A percentile compares a stretch with the other conserved stretches of the same genome.
Conservation (phyloP, 176 grass and related monocot genomes). For the bread wheat (Triticum aestivum) region DNA sequence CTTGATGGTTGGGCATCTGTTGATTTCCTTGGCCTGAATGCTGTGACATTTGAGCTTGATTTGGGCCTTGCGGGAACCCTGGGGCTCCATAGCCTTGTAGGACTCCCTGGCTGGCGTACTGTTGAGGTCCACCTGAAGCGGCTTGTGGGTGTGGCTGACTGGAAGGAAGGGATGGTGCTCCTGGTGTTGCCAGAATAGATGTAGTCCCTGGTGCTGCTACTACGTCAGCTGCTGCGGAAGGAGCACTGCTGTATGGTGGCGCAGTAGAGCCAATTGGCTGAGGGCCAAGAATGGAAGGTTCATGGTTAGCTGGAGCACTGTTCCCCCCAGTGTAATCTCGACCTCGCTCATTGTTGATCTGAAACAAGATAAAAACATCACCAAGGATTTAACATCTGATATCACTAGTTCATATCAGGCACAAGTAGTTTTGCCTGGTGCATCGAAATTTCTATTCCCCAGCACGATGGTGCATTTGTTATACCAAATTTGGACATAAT, state of each 20-base stretch:
- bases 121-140: slow-evolving; percentile 26
- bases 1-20: slow-evolving; percentile 45
- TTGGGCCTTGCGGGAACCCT: slow-evolving; percentile 37
- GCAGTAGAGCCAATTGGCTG: slow-evolving; percentile 38
- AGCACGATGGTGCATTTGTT: background rate
- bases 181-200: slow-evolving; percentile 9
- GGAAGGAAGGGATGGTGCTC: slow-evolving; percentile 22
- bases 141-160: slow-evolving; percentile 32
- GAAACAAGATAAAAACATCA: slow-evolving; percentile 28
- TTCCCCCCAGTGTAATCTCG: slow-evolving; percentile 72
- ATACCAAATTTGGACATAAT: background rate
- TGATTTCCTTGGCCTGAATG: slow-evolving; percentile 50
- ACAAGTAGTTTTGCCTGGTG: background rate
- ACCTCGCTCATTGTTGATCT: slow-evolving; percentile 81
- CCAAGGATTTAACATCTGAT: background rate
- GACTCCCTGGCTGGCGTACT: slow-evolving; percentile 32
- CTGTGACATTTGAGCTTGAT: slow-evolving; percentile 35
- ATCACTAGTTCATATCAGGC: background rate
- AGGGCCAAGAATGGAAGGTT: slow-evolving; percentile 79
- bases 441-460: background rate
- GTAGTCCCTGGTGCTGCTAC: slow-evolving; percentile 32
- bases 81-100: slow-evolving; percentile 37
- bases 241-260: background rate
- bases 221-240: slow-evolving; percentile 23
- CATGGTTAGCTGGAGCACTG: slow-evolving; percentile 38